Evolutionary conservation across 805 yeast genomes (phyloP).

Genomic region (Wickerhamomyces ciferrii): DNA sequence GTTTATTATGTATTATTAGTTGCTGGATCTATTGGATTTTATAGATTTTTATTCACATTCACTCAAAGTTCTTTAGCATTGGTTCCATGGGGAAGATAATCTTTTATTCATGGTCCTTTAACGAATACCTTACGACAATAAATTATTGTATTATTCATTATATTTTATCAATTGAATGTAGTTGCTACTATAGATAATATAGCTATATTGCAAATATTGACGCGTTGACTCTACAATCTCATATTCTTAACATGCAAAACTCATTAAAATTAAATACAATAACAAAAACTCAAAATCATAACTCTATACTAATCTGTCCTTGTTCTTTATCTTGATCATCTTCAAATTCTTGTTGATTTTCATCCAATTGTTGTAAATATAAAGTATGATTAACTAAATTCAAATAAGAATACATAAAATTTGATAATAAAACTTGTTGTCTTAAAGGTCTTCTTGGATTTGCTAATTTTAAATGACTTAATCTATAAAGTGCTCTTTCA

Average conservation of each 20-base stretch:
- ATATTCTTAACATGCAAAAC: too few relatives aligned
- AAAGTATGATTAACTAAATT: conserved; percentile 90
- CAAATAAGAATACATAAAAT: conserved; percentile 96
- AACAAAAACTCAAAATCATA: neutral
- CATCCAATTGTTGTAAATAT: conserved; percentile 61
- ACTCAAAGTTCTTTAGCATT: conserved; percentile 18
- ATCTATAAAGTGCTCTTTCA: conserved; percentile 89
- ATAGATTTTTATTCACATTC: conserved; percentile 19
- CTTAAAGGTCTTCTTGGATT: conserved; percentile 87
- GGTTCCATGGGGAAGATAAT: conserved; percentile 7
- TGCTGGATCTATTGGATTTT: conserved; percentile 38
- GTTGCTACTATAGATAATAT: too few relatives aligned
- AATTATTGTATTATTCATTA: too few relatives aligned
- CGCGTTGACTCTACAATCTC: too few relatives aligned
- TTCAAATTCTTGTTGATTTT: neutral
- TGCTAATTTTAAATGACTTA: conserved; percentile 89
- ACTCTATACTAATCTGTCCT: neutral
- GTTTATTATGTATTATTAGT: conserved; percentile 35
- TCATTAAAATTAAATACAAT: too few relatives aligned
- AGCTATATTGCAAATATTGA: too few relatives aligned
- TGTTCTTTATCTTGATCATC: neutral
- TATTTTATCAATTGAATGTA: too few relatives aligned
- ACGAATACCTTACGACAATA: too few relatives aligned
- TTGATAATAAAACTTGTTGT: conserved; percentile 89
- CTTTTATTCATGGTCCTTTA: too few relatives aligned